Percentiles rank a stretch among this genome's conserved stretches.
Conservation (phyloP, 768 basidiomycete species). For the Cystofilobasidium capitatum region DNA sequence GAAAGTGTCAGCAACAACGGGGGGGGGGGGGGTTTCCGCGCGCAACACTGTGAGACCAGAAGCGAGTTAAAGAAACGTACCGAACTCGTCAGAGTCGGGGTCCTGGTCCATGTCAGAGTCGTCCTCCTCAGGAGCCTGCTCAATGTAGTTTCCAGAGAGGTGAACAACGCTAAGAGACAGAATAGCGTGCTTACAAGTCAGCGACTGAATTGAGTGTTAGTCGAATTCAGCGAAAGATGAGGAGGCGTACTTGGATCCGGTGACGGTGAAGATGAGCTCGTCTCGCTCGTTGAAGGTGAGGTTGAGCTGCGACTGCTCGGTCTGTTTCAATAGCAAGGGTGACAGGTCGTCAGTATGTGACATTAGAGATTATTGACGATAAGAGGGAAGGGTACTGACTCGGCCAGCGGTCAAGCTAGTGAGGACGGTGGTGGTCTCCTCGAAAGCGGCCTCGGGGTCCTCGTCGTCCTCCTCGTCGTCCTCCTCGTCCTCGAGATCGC, state of each 20-base stretch:
- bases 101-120: slow-evolving; percentile 46
- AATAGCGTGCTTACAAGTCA: not conserved
- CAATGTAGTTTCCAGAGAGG: slow-evolving; percentile 76
- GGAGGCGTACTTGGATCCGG: slow-evolving; percentile 59
- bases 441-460: slow-evolving; percentile 15
- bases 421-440: slow-evolving; percentile 44
- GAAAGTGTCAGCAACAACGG: no score
- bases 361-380: not conserved
- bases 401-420: slow-evolving; percentile 73
- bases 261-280: slow-evolving; percentile 54
- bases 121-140: slow-evolving; percentile 32
- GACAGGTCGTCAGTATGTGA: no score
- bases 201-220: not conserved
- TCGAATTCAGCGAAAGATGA: no score
- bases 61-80: no score
- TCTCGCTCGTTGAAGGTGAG: slow-evolving; percentile 59
- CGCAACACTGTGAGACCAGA: no score
- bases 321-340: no score
- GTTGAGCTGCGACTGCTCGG: slow-evolving; percentile 65
- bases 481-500: slow-evolving; percentile 32
- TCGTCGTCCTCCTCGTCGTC: slow-evolving; percentile 31
- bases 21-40: no score
- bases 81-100: slow-evolving; percentile 66
- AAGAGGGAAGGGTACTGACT: slow-evolving; percentile 42
- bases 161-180: slow-evolving; percentile 47